These are phyloP conservation scores for Penicillium crystallinum DNA, from an alignment of 495 filamentous ascomycete genomes.

Conservation along the genomic window DNA sequence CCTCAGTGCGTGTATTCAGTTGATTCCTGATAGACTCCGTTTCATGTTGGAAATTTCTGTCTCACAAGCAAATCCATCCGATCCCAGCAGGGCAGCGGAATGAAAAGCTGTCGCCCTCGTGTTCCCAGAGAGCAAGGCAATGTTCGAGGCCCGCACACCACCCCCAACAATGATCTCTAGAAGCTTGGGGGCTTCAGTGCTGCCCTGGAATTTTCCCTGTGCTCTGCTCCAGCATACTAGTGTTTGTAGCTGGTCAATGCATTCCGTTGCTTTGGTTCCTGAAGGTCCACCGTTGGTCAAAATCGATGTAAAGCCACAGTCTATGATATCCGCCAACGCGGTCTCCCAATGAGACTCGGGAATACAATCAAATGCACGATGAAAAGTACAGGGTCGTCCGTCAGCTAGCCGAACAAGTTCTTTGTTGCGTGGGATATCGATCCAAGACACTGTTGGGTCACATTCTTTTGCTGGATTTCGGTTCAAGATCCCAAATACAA, in stretches of 20 bases:
- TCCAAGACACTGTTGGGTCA: background rate
- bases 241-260: constrained; percentile 9
- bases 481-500: constrained; percentile 46
- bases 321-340: constrained; percentile 27
- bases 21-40: background rate
- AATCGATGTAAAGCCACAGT: constrained; percentile 42
- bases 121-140: constrained; percentile 19
- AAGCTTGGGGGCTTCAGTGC: background rate
- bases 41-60: constrained; percentile 1
- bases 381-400: constrained; percentile 47
- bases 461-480: background rate
- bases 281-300: constrained; percentile 44
- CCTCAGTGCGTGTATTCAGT: background rate
- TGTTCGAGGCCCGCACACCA: constrained; percentile 37
- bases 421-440: constrained; percentile 35
- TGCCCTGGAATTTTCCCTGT: background rate
- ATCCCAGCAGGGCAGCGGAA: constrained; percentile 29
- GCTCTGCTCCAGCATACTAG: background rate
- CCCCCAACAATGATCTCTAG: constrained; percentile 33
- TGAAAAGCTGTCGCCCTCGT: constrained; percentile 32
- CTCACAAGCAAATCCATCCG: background rate
- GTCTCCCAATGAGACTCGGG: constrained; percentile 22
- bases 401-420: constrained; percentile 36
- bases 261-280: constrained; percentile 14
- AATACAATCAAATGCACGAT: constrained; percentile 48